These are phyloP conservation scores for Saussurea involucrata DNA, from an alignment of 129 eudicot species.

Conservation along the genomic window DNA sequence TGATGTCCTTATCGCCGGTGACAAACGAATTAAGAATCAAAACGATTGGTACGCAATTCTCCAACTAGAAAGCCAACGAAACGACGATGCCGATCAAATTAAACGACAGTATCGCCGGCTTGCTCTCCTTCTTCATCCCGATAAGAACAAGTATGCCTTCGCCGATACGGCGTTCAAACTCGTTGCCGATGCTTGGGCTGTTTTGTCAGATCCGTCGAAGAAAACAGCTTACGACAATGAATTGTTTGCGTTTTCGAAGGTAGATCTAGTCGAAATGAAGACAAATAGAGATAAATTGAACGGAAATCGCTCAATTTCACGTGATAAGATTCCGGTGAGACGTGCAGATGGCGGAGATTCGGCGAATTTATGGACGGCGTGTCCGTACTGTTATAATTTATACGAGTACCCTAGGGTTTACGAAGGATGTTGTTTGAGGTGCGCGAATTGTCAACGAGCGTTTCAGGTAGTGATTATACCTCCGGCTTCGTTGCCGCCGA, in stretches of 20 bases:
- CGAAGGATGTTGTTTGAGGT: conserved; percentile 59
- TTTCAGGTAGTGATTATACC: conserved; percentile 47
- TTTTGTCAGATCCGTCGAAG: conserved; percentile 45
- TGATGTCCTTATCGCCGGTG: conserved; percentile 77
- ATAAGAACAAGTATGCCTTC: conserved; percentile 62
- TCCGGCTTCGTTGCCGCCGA: conserved; percentile 51
- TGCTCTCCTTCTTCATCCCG: conserved; percentile 89
- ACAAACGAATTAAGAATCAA: conserved; percentile 44
- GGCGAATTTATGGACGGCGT: conserved; percentile 66
- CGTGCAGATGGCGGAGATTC: conserved; percentile 4
- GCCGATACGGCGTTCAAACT: conserved; percentile 77
- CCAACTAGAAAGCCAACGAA: conserved; percentile 46
- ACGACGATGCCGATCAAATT: conserved; percentile 43
- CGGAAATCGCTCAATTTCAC: background rate
- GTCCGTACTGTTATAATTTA: conserved; percentile 79
- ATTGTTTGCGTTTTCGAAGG: conserved; percentile 32
- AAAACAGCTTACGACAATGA: conserved; percentile 53
- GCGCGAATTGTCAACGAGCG: conserved; percentile 61
- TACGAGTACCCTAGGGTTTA: conserved; percentile 67
- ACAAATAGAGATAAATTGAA: conserved; percentile 12
- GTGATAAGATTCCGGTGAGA: conserved; percentile 56
- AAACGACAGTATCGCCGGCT: conserved; percentile 78
- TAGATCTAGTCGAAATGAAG: conserved; percentile 39
- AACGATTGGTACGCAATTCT: conserved; percentile 73
- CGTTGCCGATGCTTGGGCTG: conserved; percentile 75